A percentile compares a stretch with the other conserved stretches of the same genome.
These are phyloP conservation scores for Solanum aculeatissimum DNA, from an alignment of 305 asterid genomes.

Conservation along the genomic window DNA sequence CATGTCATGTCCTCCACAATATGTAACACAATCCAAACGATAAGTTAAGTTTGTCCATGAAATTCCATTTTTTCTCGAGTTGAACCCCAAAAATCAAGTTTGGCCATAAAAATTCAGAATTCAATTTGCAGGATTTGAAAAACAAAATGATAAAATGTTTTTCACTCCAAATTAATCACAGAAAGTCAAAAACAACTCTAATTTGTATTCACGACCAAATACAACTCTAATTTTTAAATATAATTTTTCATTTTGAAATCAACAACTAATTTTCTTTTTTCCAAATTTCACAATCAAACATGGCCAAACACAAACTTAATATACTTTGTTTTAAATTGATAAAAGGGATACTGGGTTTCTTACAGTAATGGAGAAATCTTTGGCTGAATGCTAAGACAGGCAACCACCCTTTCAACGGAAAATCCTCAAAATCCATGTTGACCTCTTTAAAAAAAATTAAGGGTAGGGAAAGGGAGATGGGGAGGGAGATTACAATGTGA, in stretches of 20 bases:
- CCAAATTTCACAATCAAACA: background rate
- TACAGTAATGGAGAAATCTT: background rate
- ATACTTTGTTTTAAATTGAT: background rate
- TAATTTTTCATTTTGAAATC: background rate
- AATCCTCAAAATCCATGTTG: background rate
- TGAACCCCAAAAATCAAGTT: too few species aligned
- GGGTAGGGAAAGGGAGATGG: too few species aligned
- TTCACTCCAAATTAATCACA: background rate
- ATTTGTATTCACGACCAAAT: background rate
- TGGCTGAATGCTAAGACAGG: background rate
- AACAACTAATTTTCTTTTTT: background rate
- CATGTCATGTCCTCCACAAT: background rate
- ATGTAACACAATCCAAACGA: background rate
- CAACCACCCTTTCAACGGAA: conserved; percentile 1
- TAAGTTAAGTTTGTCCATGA: background rate
- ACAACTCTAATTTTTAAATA: background rate
- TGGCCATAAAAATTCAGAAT: background rate
- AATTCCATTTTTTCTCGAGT: background rate
- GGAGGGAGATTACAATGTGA: too few species aligned
- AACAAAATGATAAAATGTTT: background rate
- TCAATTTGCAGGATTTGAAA: background rate
- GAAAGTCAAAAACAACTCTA: background rate
- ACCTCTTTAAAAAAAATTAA: too few species aligned
- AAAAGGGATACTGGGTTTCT: background rate
- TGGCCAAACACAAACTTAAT: background rate